Conservation (phyloP, 163 green algal species). For the Trebouxiophyceae sp. region DNA sequence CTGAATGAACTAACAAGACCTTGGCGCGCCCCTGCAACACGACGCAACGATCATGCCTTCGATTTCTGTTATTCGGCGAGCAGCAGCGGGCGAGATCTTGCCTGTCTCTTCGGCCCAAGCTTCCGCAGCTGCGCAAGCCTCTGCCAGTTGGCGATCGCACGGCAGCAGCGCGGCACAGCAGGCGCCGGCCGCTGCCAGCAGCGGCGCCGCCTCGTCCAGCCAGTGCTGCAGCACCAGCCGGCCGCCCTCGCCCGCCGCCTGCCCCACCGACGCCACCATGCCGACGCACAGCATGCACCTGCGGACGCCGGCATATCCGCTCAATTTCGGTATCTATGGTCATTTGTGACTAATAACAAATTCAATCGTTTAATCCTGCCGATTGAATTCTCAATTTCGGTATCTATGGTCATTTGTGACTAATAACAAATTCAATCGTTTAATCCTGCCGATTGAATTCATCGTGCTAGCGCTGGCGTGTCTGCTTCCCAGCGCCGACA, state of each 20-base stretch:
- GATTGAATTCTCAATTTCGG: no score
- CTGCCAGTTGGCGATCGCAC: not conserved
- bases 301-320: not conserved
- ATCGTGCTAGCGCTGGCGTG: no score
- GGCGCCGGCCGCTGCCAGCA: not conserved
- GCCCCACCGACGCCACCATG: slow-evolving; percentile 2
- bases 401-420: no score
- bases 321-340: not conserved
- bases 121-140: slow-evolving; percentile 3
- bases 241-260: not conserved
- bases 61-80: slow-evolving; percentile 6
- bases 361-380: no score
- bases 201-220: not conserved
- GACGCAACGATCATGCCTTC: no score
- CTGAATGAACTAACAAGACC: no score
- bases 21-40: no score
- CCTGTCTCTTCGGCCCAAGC: slow-evolving; percentile 19
- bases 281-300: slow-evolving; percentile 10
- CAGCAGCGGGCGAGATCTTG: not conserved
- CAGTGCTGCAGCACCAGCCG: not conserved
- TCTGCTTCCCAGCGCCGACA: no score
- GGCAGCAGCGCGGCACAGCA: slow-evolving; percentile 1
- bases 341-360: no score
- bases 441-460: no score
- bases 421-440: no score